Evolutionary conservation across 345 rosid species (phyloP).

Genomic region (Alliaria petiolata): DNA sequence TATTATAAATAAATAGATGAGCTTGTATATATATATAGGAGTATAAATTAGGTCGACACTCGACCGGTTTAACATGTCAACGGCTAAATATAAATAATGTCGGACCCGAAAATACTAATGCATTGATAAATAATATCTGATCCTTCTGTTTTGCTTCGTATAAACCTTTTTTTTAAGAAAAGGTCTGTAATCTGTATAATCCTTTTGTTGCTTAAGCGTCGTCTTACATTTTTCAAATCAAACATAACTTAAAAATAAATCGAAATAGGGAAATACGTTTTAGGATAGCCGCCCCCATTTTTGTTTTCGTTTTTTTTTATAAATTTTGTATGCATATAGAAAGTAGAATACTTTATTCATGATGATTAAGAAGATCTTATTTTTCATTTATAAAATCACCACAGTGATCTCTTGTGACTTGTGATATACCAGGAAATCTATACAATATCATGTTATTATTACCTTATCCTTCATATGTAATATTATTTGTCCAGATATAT

Average conservation of each 20-base stretch:
- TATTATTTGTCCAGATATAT: too few species aligned
- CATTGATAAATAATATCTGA: too few species aligned
- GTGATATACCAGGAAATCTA: too few species aligned
- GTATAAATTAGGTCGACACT: background rate
- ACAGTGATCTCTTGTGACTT: too few species aligned
- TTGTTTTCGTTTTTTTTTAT: background rate
- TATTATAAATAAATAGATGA: background rate
- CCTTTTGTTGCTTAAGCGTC: background rate
- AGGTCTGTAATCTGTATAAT: background rate
- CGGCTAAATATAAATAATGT: background rate
- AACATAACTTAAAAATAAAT: background rate
- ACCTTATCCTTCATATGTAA: too few species aligned
- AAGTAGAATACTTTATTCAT: background rate
- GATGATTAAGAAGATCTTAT: background rate
- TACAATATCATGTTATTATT: too few species aligned
- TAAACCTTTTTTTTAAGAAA: background rate
- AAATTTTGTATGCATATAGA: background rate
- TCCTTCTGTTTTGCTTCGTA: background rate
- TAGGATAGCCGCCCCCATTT: background rate
- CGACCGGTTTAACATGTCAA: slow-evolving; percentile 22
- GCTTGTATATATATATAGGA: background rate
- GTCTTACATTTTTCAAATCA: background rate
- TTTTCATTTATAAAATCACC: too few species aligned
- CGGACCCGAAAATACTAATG: background rate
- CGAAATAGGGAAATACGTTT: background rate